Percentiles rank a stretch among this genome's conserved stretches.
These are phyloP conservation scores for Zygosaccharomyces gambellarensis DNA, from an alignment of 805 yeast genomes.

Conservation along the genomic window DNA sequence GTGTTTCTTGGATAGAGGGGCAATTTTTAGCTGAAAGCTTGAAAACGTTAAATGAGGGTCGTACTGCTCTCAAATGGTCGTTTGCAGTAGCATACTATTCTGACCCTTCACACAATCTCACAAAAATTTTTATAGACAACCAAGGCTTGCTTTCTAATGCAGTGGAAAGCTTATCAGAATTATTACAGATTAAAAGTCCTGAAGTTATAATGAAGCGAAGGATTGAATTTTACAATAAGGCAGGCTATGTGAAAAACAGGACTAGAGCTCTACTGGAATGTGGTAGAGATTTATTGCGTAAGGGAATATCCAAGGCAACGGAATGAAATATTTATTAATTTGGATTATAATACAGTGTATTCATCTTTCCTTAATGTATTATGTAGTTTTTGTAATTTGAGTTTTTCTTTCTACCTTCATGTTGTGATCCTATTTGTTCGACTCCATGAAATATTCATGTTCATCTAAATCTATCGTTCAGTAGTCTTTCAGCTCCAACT, in stretches of 20 bases:
- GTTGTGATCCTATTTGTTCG: neutral
- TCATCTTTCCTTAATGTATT: slow-evolving; percentile 3
- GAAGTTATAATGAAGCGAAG: slow-evolving; percentile 33
- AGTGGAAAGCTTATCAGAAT: slow-evolving; percentile 63
- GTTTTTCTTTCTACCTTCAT: neutral
- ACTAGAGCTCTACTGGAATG: slow-evolving; percentile 37
- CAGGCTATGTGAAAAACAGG: slow-evolving; percentile 36
- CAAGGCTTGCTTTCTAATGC: slow-evolving; percentile 60
- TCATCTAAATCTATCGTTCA: slow-evolving; percentile 77
- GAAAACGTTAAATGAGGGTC: slow-evolving; percentile 55
- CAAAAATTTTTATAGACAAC: slow-evolving; percentile 63
- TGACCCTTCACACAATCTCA: slow-evolving; percentile 44
- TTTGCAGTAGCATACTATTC: slow-evolving; percentile 75
- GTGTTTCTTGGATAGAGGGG: slow-evolving; percentile 81
- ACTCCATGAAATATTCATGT: neutral
- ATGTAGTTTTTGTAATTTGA: neutral
- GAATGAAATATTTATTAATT: slow-evolving; percentile 3
- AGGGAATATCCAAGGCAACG: slow-evolving; percentile 30
- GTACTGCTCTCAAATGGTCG: slow-evolving; percentile 85
- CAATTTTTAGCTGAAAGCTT: slow-evolving; percentile 77
- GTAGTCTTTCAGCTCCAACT: slow-evolving; percentile 75
- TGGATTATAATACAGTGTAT: slow-evolving; percentile 1
- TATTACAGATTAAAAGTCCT: slow-evolving; percentile 45
- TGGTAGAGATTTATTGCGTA: slow-evolving; percentile 34
- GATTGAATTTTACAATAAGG: slow-evolving; percentile 36